Conservation (phyloP, 768 basidiomycete genomes). For the Rhodotorula paludigena region DNA sequence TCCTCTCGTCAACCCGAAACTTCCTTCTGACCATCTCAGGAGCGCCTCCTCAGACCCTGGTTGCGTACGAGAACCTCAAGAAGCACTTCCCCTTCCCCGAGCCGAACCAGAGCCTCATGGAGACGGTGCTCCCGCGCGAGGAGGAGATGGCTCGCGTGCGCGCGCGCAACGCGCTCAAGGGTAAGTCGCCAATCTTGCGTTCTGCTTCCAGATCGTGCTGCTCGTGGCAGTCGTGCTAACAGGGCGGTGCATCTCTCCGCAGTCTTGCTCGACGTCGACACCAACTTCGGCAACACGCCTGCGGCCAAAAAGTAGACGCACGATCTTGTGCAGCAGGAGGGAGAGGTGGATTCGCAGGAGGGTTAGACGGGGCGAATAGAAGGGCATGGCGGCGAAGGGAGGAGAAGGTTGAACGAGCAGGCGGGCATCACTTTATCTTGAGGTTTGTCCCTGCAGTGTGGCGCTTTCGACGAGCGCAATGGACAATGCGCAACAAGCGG, state of each 20-base stretch:
- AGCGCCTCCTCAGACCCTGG: slow-evolving; percentile 15
- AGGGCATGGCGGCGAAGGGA: no score
- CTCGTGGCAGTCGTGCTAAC: background rate
- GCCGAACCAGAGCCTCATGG: slow-evolving; percentile 23
- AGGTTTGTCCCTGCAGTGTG: no score
- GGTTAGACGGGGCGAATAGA: no score
- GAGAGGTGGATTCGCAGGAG: background rate
- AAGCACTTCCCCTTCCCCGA: slow-evolving; percentile 49
- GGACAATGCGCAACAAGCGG: no score
- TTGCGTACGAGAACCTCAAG: slow-evolving; percentile 61
- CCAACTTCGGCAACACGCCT: slow-evolving; percentile 1
- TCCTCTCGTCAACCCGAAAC: slow-evolving; percentile 32
- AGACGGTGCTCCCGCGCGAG: slow-evolving; percentile 40
- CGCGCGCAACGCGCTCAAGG: slow-evolving; percentile 87
- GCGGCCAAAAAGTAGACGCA: background rate
- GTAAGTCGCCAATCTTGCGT: slow-evolving; percentile 46
- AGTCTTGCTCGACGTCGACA: slow-evolving; percentile 39
- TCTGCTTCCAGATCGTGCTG: background rate
- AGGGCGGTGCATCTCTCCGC: background rate
- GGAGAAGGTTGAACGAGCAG: no score
- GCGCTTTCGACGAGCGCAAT: no score
- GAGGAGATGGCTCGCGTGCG: slow-evolving; percentile 77
- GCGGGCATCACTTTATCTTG: no score
- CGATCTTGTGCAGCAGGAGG: background rate
- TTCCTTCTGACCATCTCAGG: slow-evolving; percentile 39